Evolutionary conservation across 495 filamentous ascomycete genomes (phyloP).

Genomic region (Podospora tetraspora): DNA sequence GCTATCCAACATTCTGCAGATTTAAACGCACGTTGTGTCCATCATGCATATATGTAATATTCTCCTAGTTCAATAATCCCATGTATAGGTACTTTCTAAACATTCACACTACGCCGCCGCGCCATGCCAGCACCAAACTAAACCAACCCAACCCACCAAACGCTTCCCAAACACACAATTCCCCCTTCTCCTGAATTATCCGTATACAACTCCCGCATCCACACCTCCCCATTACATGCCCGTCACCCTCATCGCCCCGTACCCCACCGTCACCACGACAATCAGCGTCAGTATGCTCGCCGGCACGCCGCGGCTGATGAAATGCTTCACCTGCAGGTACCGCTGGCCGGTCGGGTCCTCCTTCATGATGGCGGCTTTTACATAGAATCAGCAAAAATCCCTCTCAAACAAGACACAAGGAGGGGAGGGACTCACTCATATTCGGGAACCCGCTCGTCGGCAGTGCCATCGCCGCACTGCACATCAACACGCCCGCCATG

Average conservation of each 20-base stretch:
- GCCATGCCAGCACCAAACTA: background rate
- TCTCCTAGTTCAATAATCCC: background rate
- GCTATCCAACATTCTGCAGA: too few relatives aligned
- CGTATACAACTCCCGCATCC: background rate
- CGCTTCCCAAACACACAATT: background rate
- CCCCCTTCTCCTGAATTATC: background rate
- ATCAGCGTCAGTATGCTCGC: conserved; percentile 72
- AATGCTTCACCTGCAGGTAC: conserved; percentile 89
- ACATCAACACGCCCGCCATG: conserved; percentile 68
- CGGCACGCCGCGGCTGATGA: conserved; percentile 85
- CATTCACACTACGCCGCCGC: background rate
- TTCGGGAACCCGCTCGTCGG: conserved; percentile 97
- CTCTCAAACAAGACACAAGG: background rate
- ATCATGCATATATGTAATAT: background rate
- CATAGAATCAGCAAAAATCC: background rate
- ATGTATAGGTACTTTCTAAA: background rate
- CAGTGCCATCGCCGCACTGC: conserved; percentile 73
- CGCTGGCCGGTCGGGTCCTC: conserved; percentile 88
- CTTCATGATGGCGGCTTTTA: conserved; percentile 96
- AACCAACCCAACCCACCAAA: background rate
- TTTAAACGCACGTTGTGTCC: too few relatives aligned
- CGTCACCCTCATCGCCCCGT: conserved; percentile 75
- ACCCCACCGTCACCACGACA: conserved; percentile 82
- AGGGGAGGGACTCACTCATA: conserved; percentile 71
- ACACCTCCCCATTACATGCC: conserved; percentile 51